Conservation (phyloP, 1,284 basidiomycete species). For the Ustilago hordei region DNA sequence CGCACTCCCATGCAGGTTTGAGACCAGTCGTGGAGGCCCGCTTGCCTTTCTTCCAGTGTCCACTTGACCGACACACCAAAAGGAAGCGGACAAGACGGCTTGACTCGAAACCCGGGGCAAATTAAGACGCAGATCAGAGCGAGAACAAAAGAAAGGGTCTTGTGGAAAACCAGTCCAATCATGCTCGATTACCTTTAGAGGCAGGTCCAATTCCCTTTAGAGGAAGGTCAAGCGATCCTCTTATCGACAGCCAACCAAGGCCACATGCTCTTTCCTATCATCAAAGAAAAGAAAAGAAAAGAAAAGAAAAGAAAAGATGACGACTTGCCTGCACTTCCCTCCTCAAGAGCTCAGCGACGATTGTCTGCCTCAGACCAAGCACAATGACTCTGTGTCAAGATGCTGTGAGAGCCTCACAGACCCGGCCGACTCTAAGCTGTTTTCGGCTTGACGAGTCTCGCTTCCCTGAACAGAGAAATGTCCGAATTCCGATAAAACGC, state of each 20-base stretch:
- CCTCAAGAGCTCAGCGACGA: not conserved
- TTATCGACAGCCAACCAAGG: conserved; percentile 23
- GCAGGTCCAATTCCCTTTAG: conserved; percentile 50
- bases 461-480: not conserved
- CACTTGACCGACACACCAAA: conserved; percentile 19
- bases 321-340: not conserved
- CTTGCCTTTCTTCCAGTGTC: conserved; percentile 5
- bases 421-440: not conserved
- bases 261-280: not conserved
- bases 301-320: no score
- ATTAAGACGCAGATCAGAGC: not conserved
- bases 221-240: conserved; percentile 36
- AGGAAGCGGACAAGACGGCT: conserved; percentile 23
- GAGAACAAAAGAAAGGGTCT: not conserved
- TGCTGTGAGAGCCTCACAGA: not conserved
- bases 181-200: conserved; percentile 38
- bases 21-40: conserved; percentile 23
- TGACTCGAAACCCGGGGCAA: conserved; percentile 3
- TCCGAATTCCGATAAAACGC: conserved; percentile 5
- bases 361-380: not conserved
- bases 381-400: not conserved
- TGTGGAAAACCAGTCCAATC: conserved; percentile 15
- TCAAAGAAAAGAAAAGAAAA: not conserved
- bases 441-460: not conserved
- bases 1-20: conserved; percentile 14